These are phyloP conservation scores for Diplocarpon mali DNA, from an alignment of 2,329 filamentous ascomycete species.

Conservation along the genomic window DNA sequence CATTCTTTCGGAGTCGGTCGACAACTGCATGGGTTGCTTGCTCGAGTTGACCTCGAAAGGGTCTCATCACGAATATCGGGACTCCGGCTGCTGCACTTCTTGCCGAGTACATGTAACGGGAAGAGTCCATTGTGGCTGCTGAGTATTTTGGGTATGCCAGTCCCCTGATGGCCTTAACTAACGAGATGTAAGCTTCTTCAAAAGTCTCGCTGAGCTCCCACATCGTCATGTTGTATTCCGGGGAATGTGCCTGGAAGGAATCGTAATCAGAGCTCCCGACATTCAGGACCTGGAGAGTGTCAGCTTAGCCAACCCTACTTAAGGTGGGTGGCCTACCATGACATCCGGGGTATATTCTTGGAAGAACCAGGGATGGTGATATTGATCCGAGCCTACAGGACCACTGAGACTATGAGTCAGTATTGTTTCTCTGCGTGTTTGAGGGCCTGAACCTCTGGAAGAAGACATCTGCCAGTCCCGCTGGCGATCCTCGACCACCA, in stretches of 20 bases:
- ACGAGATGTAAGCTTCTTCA: slow-evolving; percentile 27
- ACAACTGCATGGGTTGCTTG: slow-evolving; percentile 27
- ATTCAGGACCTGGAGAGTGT: slow-evolving; percentile 24
- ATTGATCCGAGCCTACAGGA: slow-evolving; percentile 24
- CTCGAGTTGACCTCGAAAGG: slow-evolving; percentile 27
- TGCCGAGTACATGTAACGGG: slow-evolving; percentile 7
- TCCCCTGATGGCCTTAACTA: slow-evolving; percentile 28
- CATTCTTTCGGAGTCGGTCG: slow-evolving; percentile 26
- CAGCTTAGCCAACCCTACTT: not conserved
- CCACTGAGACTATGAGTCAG: slow-evolving; percentile 13
- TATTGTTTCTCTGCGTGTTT: not conserved
- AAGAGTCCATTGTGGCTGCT: slow-evolving; percentile 5
- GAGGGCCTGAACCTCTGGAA: slow-evolving; percentile 17
- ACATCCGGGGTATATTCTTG: slow-evolving; percentile 27
- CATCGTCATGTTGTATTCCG: slow-evolving; percentile 25
- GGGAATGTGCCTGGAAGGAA: slow-evolving; percentile 23
- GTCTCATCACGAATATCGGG: slow-evolving; percentile 30
- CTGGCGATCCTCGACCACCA: slow-evolving; percentile 23
- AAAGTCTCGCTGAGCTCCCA: slow-evolving; percentile 25
- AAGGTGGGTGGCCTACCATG: slow-evolving; percentile 18
- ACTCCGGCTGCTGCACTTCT: slow-evolving; percentile 20
- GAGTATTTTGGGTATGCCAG: slow-evolving; percentile 19
- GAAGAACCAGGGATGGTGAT: slow-evolving; percentile 28
- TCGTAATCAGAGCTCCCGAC: slow-evolving; percentile 25
- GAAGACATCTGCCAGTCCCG: slow-evolving; percentile 21